Evolutionary conservation across 306 rosid genomes (phyloP).

Genomic region (Cucumis melo): DNA sequence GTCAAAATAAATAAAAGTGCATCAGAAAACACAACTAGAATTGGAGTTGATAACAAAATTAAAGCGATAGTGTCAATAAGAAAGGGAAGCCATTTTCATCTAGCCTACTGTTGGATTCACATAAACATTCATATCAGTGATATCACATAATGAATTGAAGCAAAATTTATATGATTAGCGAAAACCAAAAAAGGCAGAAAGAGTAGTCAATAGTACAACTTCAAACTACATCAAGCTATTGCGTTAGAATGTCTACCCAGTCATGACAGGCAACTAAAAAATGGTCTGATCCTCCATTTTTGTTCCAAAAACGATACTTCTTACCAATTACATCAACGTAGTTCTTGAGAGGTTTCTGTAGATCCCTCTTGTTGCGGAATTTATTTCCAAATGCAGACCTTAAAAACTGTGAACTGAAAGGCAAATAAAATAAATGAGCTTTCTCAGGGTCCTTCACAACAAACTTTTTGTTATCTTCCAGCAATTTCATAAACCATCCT

Average conservation of each 20-base stretch:
- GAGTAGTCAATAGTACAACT: not conserved
- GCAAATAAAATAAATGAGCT: slow-evolving; percentile 81
- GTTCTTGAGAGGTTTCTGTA: slow-evolving; percentile 42
- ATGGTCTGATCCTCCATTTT: slow-evolving; percentile 84
- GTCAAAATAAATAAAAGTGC: not conserved
- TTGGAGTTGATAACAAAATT: not conserved
- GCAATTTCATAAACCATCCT: slow-evolving; percentile 89
- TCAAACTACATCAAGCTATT: not conserved
- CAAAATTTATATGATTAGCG: not conserved
- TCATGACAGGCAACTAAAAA: slow-evolving; percentile 94
- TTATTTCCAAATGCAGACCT: slow-evolving; percentile 29
- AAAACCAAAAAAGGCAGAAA: not conserved
- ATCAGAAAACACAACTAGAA: not conserved
- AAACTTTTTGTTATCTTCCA: slow-evolving; percentile 50
- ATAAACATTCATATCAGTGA: not conserved
- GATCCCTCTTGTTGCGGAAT: slow-evolving; percentile 19
- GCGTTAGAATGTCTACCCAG: slow-evolving; percentile 44
- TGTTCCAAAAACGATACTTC: slow-evolving; percentile 69
- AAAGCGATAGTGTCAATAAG: not conserved
- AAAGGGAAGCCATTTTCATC: not conserved
- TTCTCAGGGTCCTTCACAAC: slow-evolving; percentile 49
- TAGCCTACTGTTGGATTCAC: not conserved
- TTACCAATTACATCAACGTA: slow-evolving; percentile 48
- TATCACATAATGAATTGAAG: not conserved
- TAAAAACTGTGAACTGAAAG: slow-evolving; percentile 57